Evolutionary conservation across 768 basidiomycete genomes (phyloP).

Genomic region (Strobilomyces echinocephalus): DNA sequence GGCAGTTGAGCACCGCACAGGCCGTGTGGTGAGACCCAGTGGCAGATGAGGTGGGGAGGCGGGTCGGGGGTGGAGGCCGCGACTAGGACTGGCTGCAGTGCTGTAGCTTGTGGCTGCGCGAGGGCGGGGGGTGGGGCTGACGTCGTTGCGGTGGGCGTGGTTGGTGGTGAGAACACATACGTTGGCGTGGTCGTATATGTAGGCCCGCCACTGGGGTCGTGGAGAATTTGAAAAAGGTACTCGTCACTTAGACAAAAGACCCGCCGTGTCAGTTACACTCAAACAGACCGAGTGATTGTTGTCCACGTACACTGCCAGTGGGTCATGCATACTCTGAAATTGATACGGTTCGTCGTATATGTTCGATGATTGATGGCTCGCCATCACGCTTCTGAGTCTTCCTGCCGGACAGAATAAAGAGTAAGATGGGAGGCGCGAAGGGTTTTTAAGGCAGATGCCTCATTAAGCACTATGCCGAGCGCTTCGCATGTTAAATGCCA

Average conservation of each 20-base stretch:
- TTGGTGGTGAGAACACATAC: too few relatives aligned
- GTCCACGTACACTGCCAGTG: slow-evolving; percentile 9
- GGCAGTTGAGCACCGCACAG: slow-evolving; percentile 10
- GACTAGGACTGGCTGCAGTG: background rate
- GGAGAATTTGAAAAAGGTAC: slow-evolving; percentile 9
- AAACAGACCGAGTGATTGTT: background rate
- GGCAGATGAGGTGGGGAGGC: slow-evolving; percentile 1
- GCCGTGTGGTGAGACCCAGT: slow-evolving; percentile 4
- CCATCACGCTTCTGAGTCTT: background rate
- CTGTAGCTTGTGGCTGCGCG: background rate
- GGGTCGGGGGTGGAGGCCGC: background rate
- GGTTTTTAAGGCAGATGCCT: slow-evolving; percentile 7
- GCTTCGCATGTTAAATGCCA: background rate
- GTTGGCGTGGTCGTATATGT: background rate
- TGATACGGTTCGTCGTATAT: background rate
- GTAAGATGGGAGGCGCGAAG: background rate
- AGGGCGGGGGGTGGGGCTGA: background rate
- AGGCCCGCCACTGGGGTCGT: background rate
- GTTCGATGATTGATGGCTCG: background rate
- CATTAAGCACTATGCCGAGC: background rate
- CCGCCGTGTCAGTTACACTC: background rate
- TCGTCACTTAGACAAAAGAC: slow-evolving; percentile 9
- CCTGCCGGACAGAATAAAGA: background rate
- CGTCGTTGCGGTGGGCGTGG: background rate
- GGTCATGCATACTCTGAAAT: background rate